phyloP scores from a whole-genome alignment of 345 rosid species.

The Trapa incisa region DNA sequence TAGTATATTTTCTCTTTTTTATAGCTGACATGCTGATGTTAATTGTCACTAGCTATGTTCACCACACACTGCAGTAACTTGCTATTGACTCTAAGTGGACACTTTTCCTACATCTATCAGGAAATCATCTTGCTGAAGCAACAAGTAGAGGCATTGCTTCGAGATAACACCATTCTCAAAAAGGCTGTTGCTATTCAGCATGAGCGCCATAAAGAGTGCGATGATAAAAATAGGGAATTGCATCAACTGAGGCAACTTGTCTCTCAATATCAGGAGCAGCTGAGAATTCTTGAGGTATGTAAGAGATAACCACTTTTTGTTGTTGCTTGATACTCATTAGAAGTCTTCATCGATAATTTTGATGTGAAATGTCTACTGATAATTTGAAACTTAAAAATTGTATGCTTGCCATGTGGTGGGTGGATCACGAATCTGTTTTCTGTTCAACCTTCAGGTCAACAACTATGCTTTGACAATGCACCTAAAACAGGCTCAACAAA shows the following conservation, averaged over 20 bases:
- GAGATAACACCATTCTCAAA: conserved; percentile 68
- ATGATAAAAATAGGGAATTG: conserved; percentile 45
- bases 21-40: not conserved
- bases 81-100: not conserved
- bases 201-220: conserved; percentile 64
- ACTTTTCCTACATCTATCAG: conserved; percentile 18
- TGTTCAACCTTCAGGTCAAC: conserved; percentile 36
- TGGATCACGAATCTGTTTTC: not conserved
- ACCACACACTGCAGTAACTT: not conserved
- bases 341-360: not conserved
- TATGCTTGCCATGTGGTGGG: not conserved
- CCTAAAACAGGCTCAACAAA: conserved; percentile 57
- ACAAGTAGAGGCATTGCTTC: conserved; percentile 46
- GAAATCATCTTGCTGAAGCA: conserved; percentile 57
- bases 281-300: conserved; percentile 62
- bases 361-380: not conserved
- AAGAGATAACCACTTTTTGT: not conserved
- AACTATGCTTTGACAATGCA: conserved; percentile 74
- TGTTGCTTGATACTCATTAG: not conserved
- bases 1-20: too few species aligned
- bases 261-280: conserved; percentile 66
- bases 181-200: conserved; percentile 83
- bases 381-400: not conserved
- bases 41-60: not conserved
- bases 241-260: conserved; percentile 53